Percentiles rank a stretch among this genome's conserved stretches.
phyloP scores from a whole-genome alignment of 2,329 filamentous ascomycete species.

The Coniochaeta sp. region DNA sequence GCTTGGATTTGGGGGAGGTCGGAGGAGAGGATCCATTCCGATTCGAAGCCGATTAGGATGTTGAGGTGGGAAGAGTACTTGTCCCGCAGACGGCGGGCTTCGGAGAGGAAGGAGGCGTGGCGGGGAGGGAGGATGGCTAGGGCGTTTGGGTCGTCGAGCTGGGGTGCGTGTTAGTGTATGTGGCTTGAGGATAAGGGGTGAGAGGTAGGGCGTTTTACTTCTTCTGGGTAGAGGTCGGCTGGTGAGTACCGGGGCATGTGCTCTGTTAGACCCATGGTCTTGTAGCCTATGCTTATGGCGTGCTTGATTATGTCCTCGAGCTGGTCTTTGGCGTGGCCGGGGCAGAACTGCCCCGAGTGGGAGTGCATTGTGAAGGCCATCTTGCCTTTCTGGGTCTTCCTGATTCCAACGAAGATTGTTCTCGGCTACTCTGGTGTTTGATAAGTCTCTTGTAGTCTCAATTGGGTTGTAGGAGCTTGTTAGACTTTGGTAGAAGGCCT shows the following conservation, averaged over 20 bases:
- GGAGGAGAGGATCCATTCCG: conserved; percentile 78
- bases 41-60: conserved; percentile 85
- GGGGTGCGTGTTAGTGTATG: conserved; percentile 5
- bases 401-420: too few species aligned
- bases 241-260: conserved; percentile 79
- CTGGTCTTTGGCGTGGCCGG: conserved; percentile 75
- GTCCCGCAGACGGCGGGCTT: conserved; percentile 65
- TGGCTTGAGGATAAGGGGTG: conserved; percentile 2
- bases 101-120: conserved; percentile 66
- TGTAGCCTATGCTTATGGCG: conserved; percentile 73
- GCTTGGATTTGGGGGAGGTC: conserved; percentile 49
- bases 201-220: conserved; percentile 47
- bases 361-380: conserved; percentile 99
- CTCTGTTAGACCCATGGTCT: conserved; percentile 82
- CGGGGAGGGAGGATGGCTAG: conserved; percentile 43
- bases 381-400: too few species aligned
- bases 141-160: conserved; percentile 42
- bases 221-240: conserved; percentile 86
- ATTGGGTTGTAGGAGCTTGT: too few species aligned
- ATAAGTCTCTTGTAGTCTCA: too few species aligned
- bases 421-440: too few species aligned
- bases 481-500: too few species aligned
- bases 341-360: conserved; percentile 96
- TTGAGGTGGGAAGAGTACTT: conserved; percentile 66
- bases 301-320: conserved; percentile 77